Conservation (phyloP, 2,329 filamentous ascomycete species). For the Cladorrhinum sp. region DNA sequence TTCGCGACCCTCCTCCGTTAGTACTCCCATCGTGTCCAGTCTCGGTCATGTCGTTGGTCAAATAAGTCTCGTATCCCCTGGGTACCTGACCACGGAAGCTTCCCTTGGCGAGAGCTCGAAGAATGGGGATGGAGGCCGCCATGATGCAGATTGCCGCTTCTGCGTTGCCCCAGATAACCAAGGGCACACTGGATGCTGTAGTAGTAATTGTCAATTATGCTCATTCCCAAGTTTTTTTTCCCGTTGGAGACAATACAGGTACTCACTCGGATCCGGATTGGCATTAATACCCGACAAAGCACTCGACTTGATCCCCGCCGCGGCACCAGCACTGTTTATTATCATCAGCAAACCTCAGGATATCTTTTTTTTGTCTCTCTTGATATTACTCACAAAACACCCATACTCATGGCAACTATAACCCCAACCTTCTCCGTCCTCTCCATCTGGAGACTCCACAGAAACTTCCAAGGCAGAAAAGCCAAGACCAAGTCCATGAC, state of each 20-base stretch:
- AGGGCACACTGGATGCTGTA: constrained; percentile 20
- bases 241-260: not conserved
- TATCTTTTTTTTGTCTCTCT: not conserved
- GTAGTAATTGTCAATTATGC: too few species aligned
- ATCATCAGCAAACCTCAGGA: not conserved
- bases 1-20: not conserved
- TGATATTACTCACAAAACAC: constrained; percentile 26
- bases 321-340: constrained; percentile 13
- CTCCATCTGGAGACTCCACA: constrained; percentile 24
- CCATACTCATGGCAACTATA: constrained; percentile 27
- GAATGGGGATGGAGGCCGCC: constrained; percentile 27
- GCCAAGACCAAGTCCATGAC: constrained; percentile 22
- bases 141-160: constrained; percentile 28
- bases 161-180: constrained; percentile 22
- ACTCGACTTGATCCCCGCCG: constrained; percentile 14
- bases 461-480: constrained; percentile 25
- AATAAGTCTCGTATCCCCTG: constrained; percentile 17
- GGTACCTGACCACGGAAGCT: constrained; percentile 1
- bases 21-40: not conserved
- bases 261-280: constrained; percentile 14
- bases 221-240: too few species aligned
- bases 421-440: constrained; percentile 26
- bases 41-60: constrained; percentile 10
- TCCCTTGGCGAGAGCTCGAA: constrained; percentile 22
- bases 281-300: constrained; percentile 7